These are phyloP conservation scores for Dimocarpus longan DNA, from an alignment of 345 rosid species.

Conservation along the genomic window DNA sequence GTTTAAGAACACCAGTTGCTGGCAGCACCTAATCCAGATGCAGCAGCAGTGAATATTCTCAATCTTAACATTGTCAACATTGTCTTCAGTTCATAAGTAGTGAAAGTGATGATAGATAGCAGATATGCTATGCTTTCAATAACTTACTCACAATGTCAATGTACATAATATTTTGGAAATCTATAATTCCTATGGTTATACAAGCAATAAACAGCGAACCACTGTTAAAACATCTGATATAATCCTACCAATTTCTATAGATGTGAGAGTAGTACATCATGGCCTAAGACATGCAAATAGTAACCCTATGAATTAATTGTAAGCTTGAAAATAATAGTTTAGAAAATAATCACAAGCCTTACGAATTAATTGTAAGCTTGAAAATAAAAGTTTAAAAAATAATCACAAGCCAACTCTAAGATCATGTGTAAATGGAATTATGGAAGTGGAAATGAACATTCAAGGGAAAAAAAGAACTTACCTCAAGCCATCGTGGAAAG, in stretches of 20 bases:
- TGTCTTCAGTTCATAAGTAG: neutral
- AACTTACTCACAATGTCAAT: neutral
- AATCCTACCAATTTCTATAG: neutral
- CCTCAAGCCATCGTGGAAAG: conserved; percentile 86
- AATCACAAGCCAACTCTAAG: neutral
- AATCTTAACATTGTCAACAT: neutral
- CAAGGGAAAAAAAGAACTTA: conserved; percentile 36
- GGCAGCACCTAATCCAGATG: conserved; percentile 56
- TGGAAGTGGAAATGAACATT: neutral
- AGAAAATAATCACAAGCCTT: neutral
- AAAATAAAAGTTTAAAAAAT: neutral
- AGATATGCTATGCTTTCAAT: neutral
- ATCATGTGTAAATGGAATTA: neutral
- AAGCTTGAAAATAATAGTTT: neutral
- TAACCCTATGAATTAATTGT: neutral
- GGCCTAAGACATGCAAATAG: neutral
- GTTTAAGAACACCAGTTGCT: conserved; percentile 61
- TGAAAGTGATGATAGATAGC: neutral
- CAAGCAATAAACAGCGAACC: neutral
- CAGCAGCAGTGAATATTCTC: neutral
- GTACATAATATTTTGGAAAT: neutral
- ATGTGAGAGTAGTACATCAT: neutral
- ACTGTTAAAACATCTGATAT: too few species aligned
- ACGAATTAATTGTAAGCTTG: neutral
- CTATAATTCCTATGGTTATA: neutral